Evolutionary conservation across 1,284 basidiomycete genomes (phyloP).

Genomic region (Cryptococcus sp.): DNA sequence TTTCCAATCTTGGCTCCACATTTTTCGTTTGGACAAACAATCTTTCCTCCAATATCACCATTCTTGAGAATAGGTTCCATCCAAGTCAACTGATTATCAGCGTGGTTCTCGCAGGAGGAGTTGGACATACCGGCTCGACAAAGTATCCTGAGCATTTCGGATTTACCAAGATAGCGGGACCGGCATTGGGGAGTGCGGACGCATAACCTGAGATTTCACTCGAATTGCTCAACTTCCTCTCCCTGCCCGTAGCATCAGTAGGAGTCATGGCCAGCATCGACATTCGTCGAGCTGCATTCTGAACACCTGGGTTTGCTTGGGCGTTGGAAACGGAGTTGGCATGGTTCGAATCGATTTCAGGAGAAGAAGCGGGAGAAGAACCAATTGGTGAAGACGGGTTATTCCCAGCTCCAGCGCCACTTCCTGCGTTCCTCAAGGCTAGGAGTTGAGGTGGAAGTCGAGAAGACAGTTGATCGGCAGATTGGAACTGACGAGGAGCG

Average conservation of each 20-base stretch:
- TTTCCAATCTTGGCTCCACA: conserved; percentile 88
- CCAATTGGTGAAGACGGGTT: conserved; percentile 19
- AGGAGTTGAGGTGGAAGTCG: conserved; percentile 42
- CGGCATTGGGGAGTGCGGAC: conserved; percentile 28
- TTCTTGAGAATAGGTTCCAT: conserved; percentile 75
- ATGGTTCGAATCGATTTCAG: conserved; percentile 20
- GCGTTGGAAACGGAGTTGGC: background rate
- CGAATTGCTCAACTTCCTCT: conserved; percentile 5
- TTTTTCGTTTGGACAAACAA: conserved; percentile 83
- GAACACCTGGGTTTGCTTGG: background rate
- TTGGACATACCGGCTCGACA: conserved; percentile 73
- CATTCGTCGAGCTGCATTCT: conserved; percentile 6
- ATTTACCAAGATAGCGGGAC: conserved; percentile 66
- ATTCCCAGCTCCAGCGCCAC: background rate
- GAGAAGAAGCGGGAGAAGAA: conserved; percentile 20
- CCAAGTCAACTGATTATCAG: conserved; percentile 71
- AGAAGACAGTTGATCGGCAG: conserved; percentile 34
- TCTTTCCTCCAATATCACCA: conserved; percentile 78
- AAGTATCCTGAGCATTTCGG: conserved; percentile 91
- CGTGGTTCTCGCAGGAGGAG: background rate
- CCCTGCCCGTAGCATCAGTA: conserved; percentile 4
- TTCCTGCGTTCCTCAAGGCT: conserved; percentile 27
- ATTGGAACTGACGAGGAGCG: conserved; percentile 11
- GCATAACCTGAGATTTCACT: background rate
- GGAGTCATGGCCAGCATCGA: conserved; percentile 37